Base-by-base conservation (phyloP, 805 yeast genomes). In the Saccharomycopsis vini region DNA sequence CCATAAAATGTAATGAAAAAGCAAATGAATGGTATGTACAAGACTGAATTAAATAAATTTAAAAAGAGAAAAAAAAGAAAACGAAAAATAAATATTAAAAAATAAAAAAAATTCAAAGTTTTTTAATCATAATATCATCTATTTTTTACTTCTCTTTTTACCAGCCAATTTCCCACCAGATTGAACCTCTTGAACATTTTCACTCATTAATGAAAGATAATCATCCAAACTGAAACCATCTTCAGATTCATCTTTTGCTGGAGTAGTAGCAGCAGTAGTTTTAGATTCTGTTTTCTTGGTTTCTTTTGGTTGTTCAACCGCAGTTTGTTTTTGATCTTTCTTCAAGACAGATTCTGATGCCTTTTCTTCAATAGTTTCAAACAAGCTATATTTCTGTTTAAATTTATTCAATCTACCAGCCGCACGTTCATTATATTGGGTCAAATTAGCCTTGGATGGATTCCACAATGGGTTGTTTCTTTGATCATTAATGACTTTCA, bases 391-490 rank as follows among this genome's bases (percentile, higher is more conserved):
- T 60, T 72, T 81, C 60, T 75, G 74, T 60, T 76, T 81, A 70
- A 83, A 84, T 61, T 74, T 80, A 61, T 73, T 78, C 56, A 89
- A 66, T 61, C 79, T 81, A 54, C 95, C 95, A 42, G 85, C 80
- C 12, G 92, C 84, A 60, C 77, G 84, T n/a, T 84, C 81, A 62
- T 85, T 95, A 29, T 76, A 71, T 36, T 79, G 73, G 41, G 74
- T 74, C 54, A 85, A 67, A 61, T 87, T 92, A 19, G 83, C 75
- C 63, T 89, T 77, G 50, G 83, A 75, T 42, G 88, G 86, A 63
- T 92, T 92, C 96, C 97, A 92, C 44, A 84, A 62, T 29, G 88
- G 77, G 56, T 77, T 79, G 56, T 84, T 85, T 64, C 95, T 77
- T 69, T 84, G 95, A 62, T 92, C 98, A 42, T 79, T 76, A 54